These are phyloP conservation scores for Phytophthora multivora DNA, from an alignment of 352 stramenopile species.

Conservation along the genomic window DNA sequence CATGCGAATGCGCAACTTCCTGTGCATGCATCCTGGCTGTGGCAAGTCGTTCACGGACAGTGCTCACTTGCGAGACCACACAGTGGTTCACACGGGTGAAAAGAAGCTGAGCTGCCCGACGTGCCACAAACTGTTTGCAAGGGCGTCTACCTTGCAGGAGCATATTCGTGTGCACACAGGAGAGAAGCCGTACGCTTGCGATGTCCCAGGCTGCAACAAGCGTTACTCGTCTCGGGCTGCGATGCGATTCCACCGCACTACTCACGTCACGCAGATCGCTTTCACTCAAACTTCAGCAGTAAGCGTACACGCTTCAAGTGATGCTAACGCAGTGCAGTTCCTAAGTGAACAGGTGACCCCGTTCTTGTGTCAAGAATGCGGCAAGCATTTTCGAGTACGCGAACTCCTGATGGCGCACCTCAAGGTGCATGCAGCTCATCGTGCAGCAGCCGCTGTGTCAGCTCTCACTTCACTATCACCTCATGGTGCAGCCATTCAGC, in stretches of 20 bases:
- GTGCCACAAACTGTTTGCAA: slow-evolving; percentile 59
- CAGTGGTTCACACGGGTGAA: slow-evolving; percentile 73
- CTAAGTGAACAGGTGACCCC: slow-evolving; percentile 1
- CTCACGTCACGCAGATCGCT: slow-evolving; percentile 27
- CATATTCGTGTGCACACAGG: slow-evolving; percentile 75
- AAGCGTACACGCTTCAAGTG: background rate
- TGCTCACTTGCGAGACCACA: slow-evolving; percentile 70
- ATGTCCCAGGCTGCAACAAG: slow-evolving; percentile 55
- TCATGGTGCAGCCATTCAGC: slow-evolving; percentile 16
- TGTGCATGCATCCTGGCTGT: slow-evolving; percentile 69
- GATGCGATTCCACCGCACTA: slow-evolving; percentile 59
- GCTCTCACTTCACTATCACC: slow-evolving; percentile 18
- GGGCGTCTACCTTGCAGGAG: slow-evolving; percentile 61
- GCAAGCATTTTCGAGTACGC: slow-evolving; percentile 36
- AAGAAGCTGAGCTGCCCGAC: slow-evolving; percentile 56
- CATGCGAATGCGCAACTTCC: slow-evolving; percentile 69
- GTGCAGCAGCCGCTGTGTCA: slow-evolving; percentile 15
- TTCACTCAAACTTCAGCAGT: slow-evolving; percentile 5
- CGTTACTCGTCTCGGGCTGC: slow-evolving; percentile 69
- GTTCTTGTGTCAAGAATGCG: slow-evolving; percentile 33
- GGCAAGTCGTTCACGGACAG: slow-evolving; percentile 77
- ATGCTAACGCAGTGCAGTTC: slow-evolving; percentile 1
- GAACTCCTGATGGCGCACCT: slow-evolving; percentile 37
- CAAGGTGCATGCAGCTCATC: slow-evolving; percentile 23
- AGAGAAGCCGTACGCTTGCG: slow-evolving; percentile 73